Base-by-base conservation (phyloP, 495 filamentous ascomycete species). In the Aspergillus wentii region DNA sequence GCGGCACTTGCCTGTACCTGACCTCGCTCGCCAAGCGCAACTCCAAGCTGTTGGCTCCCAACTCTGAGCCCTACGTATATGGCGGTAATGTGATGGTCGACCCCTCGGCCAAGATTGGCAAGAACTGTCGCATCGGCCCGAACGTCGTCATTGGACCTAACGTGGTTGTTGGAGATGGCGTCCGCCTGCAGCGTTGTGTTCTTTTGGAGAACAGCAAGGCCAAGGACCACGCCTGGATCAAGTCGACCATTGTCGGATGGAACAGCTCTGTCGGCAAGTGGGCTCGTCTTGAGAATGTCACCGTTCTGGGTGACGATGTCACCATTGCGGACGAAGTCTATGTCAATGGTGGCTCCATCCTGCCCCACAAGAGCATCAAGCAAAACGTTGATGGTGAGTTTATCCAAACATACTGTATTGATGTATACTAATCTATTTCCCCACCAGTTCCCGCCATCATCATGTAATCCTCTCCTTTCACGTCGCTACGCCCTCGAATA, bases 301-400 rank as follows among this genome's bases (percentile, higher is more conserved):
- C 85, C 2, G 92, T 99, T 33, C 78, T 99, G 29, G 92, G 92
- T 48, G 94, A 99, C 64, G 92, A 99, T 62, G 92, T 99, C n/a
- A 95, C 88, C 38, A 95, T 99, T 61, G 89, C 86, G 34, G 92
- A 99, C 58, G 92, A 99, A 66, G 83, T 99, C 27, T 97, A 99
- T 62, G 94, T 97, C 59, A 99, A 99, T 67, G 92, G 92, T 50
- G 92, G 94, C 40, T 91, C 86, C 46, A 82, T 99, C 43, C 69
- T 99, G 52, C 92, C 92, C 15, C 92, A 99, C 69, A 99, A 99
- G 83, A 91, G 83, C 60, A 97, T 99, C 76, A 99, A 99, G 77
- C 71, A 79, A 49, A 99, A 99, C 64, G 86, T 99, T 59, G 92
- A 99, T 72, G 70, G 83, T 86, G 67, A 71, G 76, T 64, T 32